Evolutionary conservation across 2,329 filamentous ascomycete species (phyloP).

Genomic region (Falciphora oryzae): DNA sequence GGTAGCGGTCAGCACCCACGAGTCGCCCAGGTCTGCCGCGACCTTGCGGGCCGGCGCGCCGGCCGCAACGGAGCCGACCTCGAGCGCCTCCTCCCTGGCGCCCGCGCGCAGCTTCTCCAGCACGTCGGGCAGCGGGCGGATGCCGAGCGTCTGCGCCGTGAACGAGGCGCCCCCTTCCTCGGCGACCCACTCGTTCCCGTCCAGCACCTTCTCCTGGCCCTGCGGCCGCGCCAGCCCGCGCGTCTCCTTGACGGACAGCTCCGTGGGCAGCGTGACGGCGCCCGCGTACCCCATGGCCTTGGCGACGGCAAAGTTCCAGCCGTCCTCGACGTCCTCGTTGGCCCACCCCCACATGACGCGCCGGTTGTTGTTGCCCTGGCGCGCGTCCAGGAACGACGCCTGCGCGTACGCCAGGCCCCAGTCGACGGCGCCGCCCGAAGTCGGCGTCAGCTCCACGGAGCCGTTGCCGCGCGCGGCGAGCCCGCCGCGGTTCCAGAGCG

Average conservation of each 20-base stretch:
- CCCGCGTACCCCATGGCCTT: slow-evolving; percentile 4
- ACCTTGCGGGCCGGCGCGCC: slow-evolving; percentile 4
- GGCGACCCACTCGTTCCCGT: slow-evolving; percentile 3
- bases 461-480: slow-evolving; percentile 6
- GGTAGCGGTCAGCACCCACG: slow-evolving; percentile 2
- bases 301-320: neutral
- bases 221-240: neutral
- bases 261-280: slow-evolving; percentile 4
- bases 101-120: neutral
- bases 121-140: slow-evolving; percentile 2
- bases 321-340: slow-evolving; percentile 6
- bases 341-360: slow-evolving; percentile 9
- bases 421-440: slow-evolving; percentile 6
- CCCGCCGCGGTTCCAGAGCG: slow-evolving; percentile 1
- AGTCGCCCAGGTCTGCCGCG: slow-evolving; percentile 2
- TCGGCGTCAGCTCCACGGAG: neutral
- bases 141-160: slow-evolving; percentile 4
- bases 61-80: neutral
- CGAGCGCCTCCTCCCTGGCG: slow-evolving; percentile 1
- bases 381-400: slow-evolving; percentile 3
- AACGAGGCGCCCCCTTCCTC: neutral
- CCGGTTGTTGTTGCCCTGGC: slow-evolving; percentile 1
- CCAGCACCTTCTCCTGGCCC: neutral
- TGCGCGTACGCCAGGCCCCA: slow-evolving; percentile 7
- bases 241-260: neutral